Conservation (phyloP, 2,329 filamentous ascomycete species). For the Myriosclerotinia scirpicola region DNA sequence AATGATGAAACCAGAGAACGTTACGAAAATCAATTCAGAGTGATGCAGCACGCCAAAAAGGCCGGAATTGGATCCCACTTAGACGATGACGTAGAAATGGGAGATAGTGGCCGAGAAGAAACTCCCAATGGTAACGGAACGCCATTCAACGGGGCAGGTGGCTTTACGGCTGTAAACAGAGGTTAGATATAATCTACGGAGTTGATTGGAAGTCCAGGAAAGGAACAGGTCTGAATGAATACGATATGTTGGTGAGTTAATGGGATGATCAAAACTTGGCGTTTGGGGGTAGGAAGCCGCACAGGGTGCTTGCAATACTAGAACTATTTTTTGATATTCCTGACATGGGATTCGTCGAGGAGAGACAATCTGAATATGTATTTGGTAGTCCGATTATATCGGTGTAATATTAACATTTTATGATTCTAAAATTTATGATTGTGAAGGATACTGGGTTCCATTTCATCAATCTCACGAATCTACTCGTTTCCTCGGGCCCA, state of each 20-base stretch:
- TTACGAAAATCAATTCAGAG: slow-evolving; percentile 14
- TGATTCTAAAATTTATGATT: not conserved
- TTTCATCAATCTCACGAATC: too few relatives aligned
- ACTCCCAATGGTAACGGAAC: slow-evolving; percentile 24
- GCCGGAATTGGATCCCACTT: slow-evolving; percentile 25
- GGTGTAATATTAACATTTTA: slow-evolving; percentile 10
- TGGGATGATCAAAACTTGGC: slow-evolving; percentile 9
- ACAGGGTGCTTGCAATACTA: slow-evolving; percentile 14
- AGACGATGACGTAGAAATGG: slow-evolving; percentile 40
- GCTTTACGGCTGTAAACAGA: slow-evolving; percentile 40
- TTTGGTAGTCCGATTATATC: not conserved
- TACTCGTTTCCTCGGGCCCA: too few relatives aligned
- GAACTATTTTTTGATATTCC: slow-evolving; percentile 2
- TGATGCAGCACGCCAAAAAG: slow-evolving; percentile 13
- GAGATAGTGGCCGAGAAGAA: slow-evolving; percentile 40
- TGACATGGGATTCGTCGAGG: not conserved
- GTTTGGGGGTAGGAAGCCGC: not conserved
- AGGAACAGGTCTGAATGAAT: slow-evolving; percentile 10
- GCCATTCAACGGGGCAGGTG: slow-evolving; percentile 21
- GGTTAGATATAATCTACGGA: slow-evolving; percentile 22
- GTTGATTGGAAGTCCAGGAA: slow-evolving; percentile 17
- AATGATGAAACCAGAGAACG: slow-evolving; percentile 11
- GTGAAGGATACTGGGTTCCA: too few relatives aligned
- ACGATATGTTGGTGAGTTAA: slow-evolving; percentile 2
- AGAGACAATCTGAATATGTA: not conserved